phyloP scores from a whole-genome alignment of 257 asterid genomes.

The Osmanthus fragrans region DNA sequence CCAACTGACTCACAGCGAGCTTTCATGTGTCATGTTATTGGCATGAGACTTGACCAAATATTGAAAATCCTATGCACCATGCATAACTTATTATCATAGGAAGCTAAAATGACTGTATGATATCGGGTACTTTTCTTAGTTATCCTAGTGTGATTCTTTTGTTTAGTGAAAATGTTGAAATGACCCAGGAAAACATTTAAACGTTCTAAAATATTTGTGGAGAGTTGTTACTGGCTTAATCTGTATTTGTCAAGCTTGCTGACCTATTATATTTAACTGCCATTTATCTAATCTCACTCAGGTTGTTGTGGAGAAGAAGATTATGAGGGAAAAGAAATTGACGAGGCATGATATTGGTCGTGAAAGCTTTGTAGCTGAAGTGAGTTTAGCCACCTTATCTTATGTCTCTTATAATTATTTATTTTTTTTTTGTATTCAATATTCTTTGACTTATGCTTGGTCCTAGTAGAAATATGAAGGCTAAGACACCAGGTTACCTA shows the following conservation, averaged over 20 bases:
- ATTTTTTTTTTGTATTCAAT: neutral
- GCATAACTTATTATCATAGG: neutral
- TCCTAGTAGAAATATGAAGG: too few relatives aligned
- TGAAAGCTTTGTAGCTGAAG: conserved; percentile 64
- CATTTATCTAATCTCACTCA: conserved; percentile 30
- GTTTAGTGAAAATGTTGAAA: neutral
- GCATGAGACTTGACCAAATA: too few relatives aligned
- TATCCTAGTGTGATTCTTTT: too few relatives aligned
- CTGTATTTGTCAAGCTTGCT: neutral
- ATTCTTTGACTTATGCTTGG: too few relatives aligned
- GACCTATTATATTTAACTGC: neutral
- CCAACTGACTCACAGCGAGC: neutral
- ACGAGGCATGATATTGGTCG: conserved; percentile 92
- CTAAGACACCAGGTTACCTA: neutral
- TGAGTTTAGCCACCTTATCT: conserved; percentile 36
- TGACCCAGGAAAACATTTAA: neutral
- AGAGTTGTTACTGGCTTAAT: neutral
- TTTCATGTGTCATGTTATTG: neutral
- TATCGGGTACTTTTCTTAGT: too few relatives aligned
- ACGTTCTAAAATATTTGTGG: neutral
- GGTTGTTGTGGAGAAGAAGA: conserved; percentile 96
- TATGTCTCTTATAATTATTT: neutral
- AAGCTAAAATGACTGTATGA: too few relatives aligned
- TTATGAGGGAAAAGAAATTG: conserved; percentile 69
- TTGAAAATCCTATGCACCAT: neutral